A percentile compares a stretch with the other conserved stretches of the same genome.
These are phyloP conservation scores for Sporothrix schenckii DNA, from an alignment of 2,329 filamentous ascomycete genomes.

Conservation along the genomic window DNA sequence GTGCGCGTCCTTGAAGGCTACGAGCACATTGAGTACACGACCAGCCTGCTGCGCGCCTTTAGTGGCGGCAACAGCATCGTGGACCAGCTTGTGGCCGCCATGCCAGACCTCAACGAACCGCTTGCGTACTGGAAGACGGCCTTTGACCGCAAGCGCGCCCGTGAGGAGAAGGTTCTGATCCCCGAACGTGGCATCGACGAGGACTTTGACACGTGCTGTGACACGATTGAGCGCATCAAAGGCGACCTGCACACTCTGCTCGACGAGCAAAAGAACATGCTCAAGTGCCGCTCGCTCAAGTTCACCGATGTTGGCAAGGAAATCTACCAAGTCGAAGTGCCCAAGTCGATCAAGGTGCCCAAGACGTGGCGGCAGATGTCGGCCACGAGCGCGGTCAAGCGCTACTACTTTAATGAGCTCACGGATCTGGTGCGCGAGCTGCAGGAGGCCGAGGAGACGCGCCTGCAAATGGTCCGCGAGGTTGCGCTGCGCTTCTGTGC, in stretches of 20 bases:
- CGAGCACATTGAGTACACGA: slow-evolving; percentile 95
- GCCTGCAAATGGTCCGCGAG: slow-evolving; percentile 86
- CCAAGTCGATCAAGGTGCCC: slow-evolving; percentile 82
- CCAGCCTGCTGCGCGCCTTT: slow-evolving; percentile 74
- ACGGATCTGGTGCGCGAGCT: slow-evolving; percentile 80
- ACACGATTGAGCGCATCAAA: slow-evolving; percentile 75
- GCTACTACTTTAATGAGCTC: slow-evolving; percentile 89
- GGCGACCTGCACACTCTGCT: slow-evolving; percentile 71
- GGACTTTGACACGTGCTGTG: slow-evolving; percentile 85
- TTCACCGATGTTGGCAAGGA: slow-evolving; percentile 92
- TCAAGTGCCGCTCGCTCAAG: slow-evolving; percentile 73
- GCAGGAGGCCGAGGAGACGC: slow-evolving; percentile 92
- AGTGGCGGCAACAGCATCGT: slow-evolving; percentile 81
- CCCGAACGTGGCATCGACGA: slow-evolving; percentile 86
- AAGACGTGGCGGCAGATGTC: slow-evolving; percentile 96
- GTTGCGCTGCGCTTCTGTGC: slow-evolving; percentile 80
- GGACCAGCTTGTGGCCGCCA: slow-evolving; percentile 76
- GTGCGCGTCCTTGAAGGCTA: slow-evolving; percentile 92
- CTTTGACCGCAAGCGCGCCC: slow-evolving; percentile 81
- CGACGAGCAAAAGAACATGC: slow-evolving; percentile 68
- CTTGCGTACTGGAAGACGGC: slow-evolving; percentile 87
- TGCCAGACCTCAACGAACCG: slow-evolving; percentile 79
- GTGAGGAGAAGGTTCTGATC: slow-evolving; percentile 77
- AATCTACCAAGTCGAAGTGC: slow-evolving; percentile 92
- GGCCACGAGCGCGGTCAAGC: slow-evolving; percentile 83